phyloP scores from a whole-genome alignment of 2,329 filamentous ascomycete genomes.

The Exophiala xenobiotica region DNA sequence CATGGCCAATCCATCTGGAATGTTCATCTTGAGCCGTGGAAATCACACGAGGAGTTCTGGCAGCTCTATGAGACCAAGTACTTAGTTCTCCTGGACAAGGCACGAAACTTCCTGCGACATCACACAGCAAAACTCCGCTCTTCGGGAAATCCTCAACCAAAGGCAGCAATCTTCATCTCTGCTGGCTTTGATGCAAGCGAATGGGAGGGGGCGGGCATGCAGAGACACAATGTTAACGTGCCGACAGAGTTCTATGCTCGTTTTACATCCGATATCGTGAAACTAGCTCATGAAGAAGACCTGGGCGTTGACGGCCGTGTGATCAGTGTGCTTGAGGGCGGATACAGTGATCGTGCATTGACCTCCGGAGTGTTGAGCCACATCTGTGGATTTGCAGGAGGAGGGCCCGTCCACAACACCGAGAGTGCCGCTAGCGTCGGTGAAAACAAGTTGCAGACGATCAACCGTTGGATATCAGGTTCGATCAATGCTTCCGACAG shows the following conservation, averaged over 20 bases:
- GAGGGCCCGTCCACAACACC: conserved; percentile 1
- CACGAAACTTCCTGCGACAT: conserved; percentile 69
- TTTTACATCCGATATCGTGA: conserved; percentile 81
- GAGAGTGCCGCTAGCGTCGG: not conserved
- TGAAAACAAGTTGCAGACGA: conserved; percentile 12
- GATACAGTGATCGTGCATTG: conserved; percentile 90
- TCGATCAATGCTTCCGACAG: conserved; percentile 17
- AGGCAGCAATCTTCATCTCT: conserved; percentile 88
- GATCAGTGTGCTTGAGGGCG: conserved; percentile 91
- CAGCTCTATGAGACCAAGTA: conserved; percentile 79
- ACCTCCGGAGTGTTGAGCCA: conserved; percentile 88
- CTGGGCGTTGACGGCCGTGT: conserved; percentile 77
- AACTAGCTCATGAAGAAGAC: conserved; percentile 75
- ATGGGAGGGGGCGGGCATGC: conserved; percentile 90
- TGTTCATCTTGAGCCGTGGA: conserved; percentile 87
- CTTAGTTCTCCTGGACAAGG: conserved; percentile 72
- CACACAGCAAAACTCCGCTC: conserved; percentile 67
- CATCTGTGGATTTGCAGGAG: conserved; percentile 66
- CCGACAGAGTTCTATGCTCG: conserved; percentile 95
- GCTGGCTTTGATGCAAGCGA: conserved; percentile 97
- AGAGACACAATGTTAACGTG: conserved; percentile 91
- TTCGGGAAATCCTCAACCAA: conserved; percentile 63
- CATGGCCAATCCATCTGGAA: conserved; percentile 97
- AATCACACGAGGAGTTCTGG: conserved; percentile 83
- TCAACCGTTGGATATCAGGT: conserved; percentile 23